These are phyloP conservation scores for Suillus paluster DNA, from an alignment of 768 basidiomycete genomes.

Conservation along the genomic window DNA sequence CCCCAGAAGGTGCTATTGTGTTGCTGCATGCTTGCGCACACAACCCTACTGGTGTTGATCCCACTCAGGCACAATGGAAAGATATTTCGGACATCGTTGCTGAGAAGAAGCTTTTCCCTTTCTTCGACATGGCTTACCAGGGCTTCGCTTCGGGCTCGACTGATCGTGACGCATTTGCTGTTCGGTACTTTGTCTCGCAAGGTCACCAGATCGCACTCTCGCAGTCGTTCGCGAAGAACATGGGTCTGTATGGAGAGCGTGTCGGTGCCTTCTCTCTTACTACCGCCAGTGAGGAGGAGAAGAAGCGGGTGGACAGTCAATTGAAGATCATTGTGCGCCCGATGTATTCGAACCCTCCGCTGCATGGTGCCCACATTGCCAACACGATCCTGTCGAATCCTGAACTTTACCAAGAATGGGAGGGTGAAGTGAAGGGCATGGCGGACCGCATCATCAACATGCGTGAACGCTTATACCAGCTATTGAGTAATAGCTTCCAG, in stretches of 20 bases:
- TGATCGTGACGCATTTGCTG: slow-evolving; percentile 89
- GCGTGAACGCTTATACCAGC: slow-evolving; percentile 81
- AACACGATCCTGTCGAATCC: slow-evolving; percentile 78
- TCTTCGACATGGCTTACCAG: slow-evolving; percentile 99
- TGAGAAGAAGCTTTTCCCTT: slow-evolving; percentile 91
- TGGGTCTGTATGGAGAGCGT: slow-evolving; percentile 98
- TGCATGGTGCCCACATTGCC: slow-evolving; percentile 88
- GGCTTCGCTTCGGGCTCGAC: slow-evolving; percentile 97
- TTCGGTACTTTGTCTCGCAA: slow-evolving; percentile 90
- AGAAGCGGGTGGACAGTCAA: slow-evolving; percentile 89
- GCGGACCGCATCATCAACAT: slow-evolving; percentile 93
- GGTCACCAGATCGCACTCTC: slow-evolving; percentile 90
- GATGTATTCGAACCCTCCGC: slow-evolving; percentile 97
- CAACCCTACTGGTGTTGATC: slow-evolving; percentile 99
- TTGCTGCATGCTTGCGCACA: slow-evolving; percentile 97
- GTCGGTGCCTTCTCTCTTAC: slow-evolving; percentile 95
- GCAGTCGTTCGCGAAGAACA: slow-evolving; percentile 99
- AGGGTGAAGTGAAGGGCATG: slow-evolving; percentile 93
- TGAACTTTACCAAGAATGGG: slow-evolving; percentile 85
- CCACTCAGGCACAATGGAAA: slow-evolving; percentile 90
- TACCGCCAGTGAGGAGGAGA: slow-evolving; percentile 70
- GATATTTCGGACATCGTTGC: slow-evolving; percentile 87
- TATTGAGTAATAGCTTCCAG: slow-evolving; percentile 74
- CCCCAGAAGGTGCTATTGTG: slow-evolving; percentile 81
- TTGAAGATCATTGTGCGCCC: slow-evolving; percentile 94